Evolutionary conservation across 495 filamentous ascomycete species (phyloP), one percentile per base, ranked within the genome.

Genomic region (Aspergillus steynii): DNA sequence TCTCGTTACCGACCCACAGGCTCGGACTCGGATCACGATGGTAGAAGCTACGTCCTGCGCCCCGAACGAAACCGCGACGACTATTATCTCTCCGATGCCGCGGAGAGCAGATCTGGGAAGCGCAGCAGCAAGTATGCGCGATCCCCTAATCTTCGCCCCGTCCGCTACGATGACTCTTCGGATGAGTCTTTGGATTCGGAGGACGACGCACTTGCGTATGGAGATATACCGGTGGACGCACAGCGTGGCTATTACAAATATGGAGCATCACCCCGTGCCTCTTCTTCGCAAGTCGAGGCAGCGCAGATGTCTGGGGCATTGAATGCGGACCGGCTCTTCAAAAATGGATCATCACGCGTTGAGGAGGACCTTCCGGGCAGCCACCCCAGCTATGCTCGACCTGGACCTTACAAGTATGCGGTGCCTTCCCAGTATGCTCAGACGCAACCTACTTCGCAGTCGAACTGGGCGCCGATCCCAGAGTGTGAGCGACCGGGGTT

Each of bases 361-460:
- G 45, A 31, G 5, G 37, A 51, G 26, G 31, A n/a, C 25, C n/a
- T n/a, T 25, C 68, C 64, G 3, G 76, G 73, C 6, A 64, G 54
- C 42, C 73, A 80, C 58, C 69, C 78, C 2, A 77, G 76, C 51
- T 87, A 88, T 71, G 76, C 77, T 20, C 73, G 77, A 61, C 77
- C 82, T 0, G 73, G 74, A 29, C 74, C 70, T 47, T 86, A 76
- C 64, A 76, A 81, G 52, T 85, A 88, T 59, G 75, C 79, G 15
- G 74, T 74, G 61, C 70, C 78, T 0, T 59, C 68, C 56, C 75
- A 81, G 7, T 64, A 61, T 52, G 53, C 49, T 1, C 67, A 66
- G 14, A 27, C 65, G 10, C 71, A 74, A 45, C 1, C 69, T 0
- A 54, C 63, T 14, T 15, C 60, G 20, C 64, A 55, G 42, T 60